Conservation (phyloP, 306 rosid species). For the Fragaria iinumae region DNA sequence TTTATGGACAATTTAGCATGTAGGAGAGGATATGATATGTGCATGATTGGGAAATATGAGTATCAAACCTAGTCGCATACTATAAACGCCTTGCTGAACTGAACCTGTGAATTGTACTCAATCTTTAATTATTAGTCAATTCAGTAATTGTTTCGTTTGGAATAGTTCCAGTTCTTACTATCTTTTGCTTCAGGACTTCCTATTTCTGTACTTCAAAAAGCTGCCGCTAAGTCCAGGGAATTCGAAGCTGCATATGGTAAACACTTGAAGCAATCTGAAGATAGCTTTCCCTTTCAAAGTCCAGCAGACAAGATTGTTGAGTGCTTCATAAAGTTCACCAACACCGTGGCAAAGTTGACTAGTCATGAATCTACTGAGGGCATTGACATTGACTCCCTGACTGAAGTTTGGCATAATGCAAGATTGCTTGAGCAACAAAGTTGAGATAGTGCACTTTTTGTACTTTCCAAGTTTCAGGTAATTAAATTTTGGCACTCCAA, state of each 20-base stretch:
- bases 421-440: conserved; percentile 32
- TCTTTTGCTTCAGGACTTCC: conserved; percentile 49
- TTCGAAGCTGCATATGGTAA: conserved; percentile 82
- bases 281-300: conserved; percentile 26
- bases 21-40: neutral
- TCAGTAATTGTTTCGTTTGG: neutral
- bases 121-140: neutral
- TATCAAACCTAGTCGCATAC: neutral
- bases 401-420: conserved; percentile 55
- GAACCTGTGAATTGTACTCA: neutral
- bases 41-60: neutral
- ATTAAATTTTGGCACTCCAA: neutral
- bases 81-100: neutral
- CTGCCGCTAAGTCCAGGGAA: conserved; percentile 73
- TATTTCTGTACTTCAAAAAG: conserved; percentile 61
- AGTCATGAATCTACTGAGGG: conserved; percentile 29
- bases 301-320: conserved; percentile 38
- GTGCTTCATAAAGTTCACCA: conserved; percentile 40
- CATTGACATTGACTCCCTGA: conserved; percentile 30
- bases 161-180: neutral
- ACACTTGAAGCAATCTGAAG: conserved; percentile 21
- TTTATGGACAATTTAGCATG: neutral
- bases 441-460: conserved; percentile 15
- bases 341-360: conserved; percentile 31
- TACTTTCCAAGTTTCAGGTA: conserved; percentile 1